These are phyloP conservation scores for Marasmius oreades DNA, from an alignment of 1,284 basidiomycete genomes.

Conservation along the genomic window DNA sequence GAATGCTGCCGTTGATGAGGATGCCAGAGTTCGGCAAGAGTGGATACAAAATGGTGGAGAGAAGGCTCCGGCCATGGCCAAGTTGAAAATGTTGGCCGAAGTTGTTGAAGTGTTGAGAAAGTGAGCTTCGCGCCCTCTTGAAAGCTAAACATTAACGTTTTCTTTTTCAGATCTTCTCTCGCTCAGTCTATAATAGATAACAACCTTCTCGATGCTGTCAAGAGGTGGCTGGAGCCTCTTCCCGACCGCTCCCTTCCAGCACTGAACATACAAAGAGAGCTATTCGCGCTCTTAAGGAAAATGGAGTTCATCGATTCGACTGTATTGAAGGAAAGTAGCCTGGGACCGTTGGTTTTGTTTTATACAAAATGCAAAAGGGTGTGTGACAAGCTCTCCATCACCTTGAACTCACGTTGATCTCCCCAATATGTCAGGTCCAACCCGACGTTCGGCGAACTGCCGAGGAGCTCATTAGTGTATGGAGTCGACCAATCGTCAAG, in stretches of 20 bases:
- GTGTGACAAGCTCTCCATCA: neutral
- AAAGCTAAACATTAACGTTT: conserved; percentile 4
- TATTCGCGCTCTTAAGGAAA: conserved; percentile 82
- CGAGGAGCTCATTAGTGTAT: conserved; percentile 79
- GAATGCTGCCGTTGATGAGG: conserved; percentile 84
- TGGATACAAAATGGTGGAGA: neutral
- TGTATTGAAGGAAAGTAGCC: conserved; percentile 87
- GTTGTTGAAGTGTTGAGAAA: conserved; percentile 95
- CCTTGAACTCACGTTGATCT: neutral
- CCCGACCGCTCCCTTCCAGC: conserved; percentile 91
- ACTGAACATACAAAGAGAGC: conserved; percentile 92
- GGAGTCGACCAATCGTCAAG: conserved; percentile 95
- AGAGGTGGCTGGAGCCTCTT: conserved; percentile 92
- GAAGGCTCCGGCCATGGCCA: conserved; percentile 83
- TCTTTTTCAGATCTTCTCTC: conserved; percentile 62
- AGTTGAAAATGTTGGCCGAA: conserved; percentile 81
- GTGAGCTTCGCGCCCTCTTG: conserved; percentile 44
- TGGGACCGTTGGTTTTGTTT: conserved; percentile 93
- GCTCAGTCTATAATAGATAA: conserved; percentile 95
- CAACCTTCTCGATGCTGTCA: conserved; percentile 89
- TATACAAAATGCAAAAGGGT: conserved; percentile 92
- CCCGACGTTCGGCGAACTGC: conserved; percentile 80
- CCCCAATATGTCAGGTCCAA: conserved; percentile 39
- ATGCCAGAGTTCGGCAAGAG: conserved; percentile 77
- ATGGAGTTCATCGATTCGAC: conserved; percentile 92